A percentile compares a stretch with the other conserved stretches of the same genome.
These are phyloP conservation scores for Quercus rubra DNA, from an alignment of 306 rosid species.

Conservation along the genomic window DNA sequence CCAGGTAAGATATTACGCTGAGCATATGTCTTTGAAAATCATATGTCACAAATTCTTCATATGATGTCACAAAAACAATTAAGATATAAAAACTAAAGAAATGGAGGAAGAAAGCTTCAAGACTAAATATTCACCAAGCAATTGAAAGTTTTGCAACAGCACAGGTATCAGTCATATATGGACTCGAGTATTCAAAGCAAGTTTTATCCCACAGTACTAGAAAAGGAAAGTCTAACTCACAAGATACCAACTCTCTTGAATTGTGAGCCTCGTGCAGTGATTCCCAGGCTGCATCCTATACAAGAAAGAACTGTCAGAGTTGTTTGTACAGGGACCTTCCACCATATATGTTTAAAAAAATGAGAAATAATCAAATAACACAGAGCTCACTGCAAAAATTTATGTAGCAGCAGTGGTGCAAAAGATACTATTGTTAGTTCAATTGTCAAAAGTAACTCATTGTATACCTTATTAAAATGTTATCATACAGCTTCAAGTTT, in stretches of 20 bases:
- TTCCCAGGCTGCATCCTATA: constrained; percentile 44
- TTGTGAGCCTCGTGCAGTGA: constrained; percentile 33
- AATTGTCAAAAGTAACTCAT: background rate
- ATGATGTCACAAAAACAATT: no score
- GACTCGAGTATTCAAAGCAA: background rate
- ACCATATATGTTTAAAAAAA: background rate
- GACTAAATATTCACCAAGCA: background rate
- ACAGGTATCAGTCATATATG: background rate
- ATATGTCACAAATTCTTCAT: no score
- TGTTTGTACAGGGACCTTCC: constrained; percentile 1
- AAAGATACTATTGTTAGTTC: background rate
- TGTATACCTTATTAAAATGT: background rate
- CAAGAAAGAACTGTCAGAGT: constrained; percentile 10
- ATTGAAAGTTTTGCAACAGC: background rate
- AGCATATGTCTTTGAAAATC: no score
- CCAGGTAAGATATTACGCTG: no score
- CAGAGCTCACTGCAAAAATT: background rate
- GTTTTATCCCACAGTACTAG: background rate
- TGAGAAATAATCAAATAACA: background rate
- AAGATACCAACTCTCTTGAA: constrained; percentile 22
- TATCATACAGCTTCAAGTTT: background rate
- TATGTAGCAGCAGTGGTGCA: background rate
- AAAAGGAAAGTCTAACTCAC: constrained; percentile 29
- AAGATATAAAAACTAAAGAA: background rate
- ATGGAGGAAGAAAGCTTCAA: background rate